Conservation (phyloP, 2,329 filamentous ascomycete species). For the Ilyonectria mors-panacis region DNA sequence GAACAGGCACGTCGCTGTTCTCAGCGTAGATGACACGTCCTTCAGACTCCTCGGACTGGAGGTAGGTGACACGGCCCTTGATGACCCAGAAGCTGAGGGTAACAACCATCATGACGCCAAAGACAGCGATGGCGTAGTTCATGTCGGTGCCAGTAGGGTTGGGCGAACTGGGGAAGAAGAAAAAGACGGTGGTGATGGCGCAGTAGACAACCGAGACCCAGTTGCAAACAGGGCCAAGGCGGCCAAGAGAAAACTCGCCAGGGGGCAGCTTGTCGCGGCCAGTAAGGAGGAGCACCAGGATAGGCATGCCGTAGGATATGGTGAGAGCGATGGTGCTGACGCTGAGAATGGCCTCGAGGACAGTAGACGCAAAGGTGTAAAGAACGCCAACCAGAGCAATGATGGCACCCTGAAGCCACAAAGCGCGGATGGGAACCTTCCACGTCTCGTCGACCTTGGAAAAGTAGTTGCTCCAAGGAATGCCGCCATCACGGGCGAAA, state of each 20-base stretch:
- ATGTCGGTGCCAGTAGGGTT: constrained; percentile 64
- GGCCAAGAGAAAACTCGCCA: constrained; percentile 62
- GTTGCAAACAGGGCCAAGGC: constrained; percentile 60
- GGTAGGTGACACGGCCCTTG: constrained; percentile 58
- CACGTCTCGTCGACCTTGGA: constrained; percentile 60
- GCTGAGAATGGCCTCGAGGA: constrained; percentile 67
- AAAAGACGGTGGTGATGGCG: constrained; percentile 66
- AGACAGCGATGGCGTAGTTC: constrained; percentile 72
- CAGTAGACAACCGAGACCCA: constrained; percentile 68
- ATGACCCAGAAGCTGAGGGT: constrained; percentile 66
- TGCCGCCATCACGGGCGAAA: constrained; percentile 67
- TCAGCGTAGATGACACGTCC: constrained; percentile 45
- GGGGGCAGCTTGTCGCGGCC: constrained; percentile 68
- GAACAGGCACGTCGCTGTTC: constrained; percentile 27
- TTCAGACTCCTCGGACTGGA: constrained; percentile 48
- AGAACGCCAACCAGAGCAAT: constrained; percentile 65
- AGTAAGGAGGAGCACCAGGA: constrained; percentile 61
- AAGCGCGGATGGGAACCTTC: constrained; percentile 66
- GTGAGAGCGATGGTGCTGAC: constrained; percentile 71
- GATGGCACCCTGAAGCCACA: constrained; percentile 66
- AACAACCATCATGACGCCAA: constrained; percentile 68
- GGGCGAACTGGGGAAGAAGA: constrained; percentile 66
- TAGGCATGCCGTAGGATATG: constrained; percentile 65
- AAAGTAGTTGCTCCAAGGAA: constrained; percentile 63
- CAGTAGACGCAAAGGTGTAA: constrained; percentile 68